Base-by-base conservation (phyloP, 2,329 filamentous ascomycete genomes). In the Neopestalotiopsis clavispora region DNA sequence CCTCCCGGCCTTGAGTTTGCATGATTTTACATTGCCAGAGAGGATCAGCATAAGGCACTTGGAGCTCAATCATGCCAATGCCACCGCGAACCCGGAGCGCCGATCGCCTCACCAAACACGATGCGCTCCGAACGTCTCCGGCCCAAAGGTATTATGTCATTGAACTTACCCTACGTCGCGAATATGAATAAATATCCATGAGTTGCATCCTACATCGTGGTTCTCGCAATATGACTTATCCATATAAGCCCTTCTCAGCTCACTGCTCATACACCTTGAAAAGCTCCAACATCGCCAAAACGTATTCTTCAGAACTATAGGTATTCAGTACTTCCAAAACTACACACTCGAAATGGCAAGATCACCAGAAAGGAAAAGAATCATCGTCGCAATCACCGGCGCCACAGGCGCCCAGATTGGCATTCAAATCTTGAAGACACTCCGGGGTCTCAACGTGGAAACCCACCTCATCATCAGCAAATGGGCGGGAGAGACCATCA, bases 361-460 rank as follows among this genome's bases (percentile, higher is more conserved):
- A 20, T 32, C 49, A 66, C 17, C 64, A 30, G 59, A 62, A 7
- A 17, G 67, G 59, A 64, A 64, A 32, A 45, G 67, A 34, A 84
- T 86, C 64, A 78, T 86, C 1, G 78, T 86, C 6, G 85, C 79
- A 23, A 82, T 87, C 58, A 86, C 85, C 1, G 85, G 84, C 3
- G 84, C 85, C 0, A 86, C 85, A 0, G 84, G 85, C 3, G 78
- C 84, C 1, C 73, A 79, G 2, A 76, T 82, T 6, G 84, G 79
- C 1, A 83, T 86, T 67, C 80, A 79, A 17, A 72, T 80, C 0
- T 80, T 86, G 4, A 74, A 78, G 7, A 75, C 77, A 3, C 79
- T 87, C 0, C 80, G 81, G 1, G 70, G 72, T 0, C 78, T 85
- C 12, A 76, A 81, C n/a, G 73, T 85, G 17, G 84, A 86, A 74